Evolutionary conservation across 2,329 filamentous ascomycete genomes (phyloP).

Genomic region (Colletotrichum simmondsii): DNA sequence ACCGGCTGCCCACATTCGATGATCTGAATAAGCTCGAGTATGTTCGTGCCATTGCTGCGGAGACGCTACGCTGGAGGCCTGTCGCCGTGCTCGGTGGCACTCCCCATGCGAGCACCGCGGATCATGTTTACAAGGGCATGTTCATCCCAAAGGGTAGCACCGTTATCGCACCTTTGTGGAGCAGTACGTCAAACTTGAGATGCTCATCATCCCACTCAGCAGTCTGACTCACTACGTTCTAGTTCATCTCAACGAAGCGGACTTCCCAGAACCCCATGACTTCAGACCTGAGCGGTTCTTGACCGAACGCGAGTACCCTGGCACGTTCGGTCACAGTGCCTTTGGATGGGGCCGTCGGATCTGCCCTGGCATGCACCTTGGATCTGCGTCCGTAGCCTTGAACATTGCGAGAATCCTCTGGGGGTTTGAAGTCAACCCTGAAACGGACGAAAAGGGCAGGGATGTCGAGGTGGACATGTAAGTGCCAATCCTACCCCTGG

Average conservation of each 20-base stretch:
- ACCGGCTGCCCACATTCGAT: slow-evolving; percentile 49
- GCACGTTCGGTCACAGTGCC: slow-evolving; percentile 49
- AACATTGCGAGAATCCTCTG: slow-evolving; percentile 62
- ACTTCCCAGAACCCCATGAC: slow-evolving; percentile 52
- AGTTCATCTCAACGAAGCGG: slow-evolving; percentile 54
- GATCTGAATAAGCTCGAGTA: slow-evolving; percentile 48
- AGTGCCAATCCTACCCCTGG: too few species aligned
- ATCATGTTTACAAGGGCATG: slow-evolving; percentile 53
- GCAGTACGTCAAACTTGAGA: slow-evolving; percentile 45
- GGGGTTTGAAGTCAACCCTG: slow-evolving; percentile 56
- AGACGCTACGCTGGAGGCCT: slow-evolving; percentile 54
- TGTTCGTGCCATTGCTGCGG: slow-evolving; percentile 48
- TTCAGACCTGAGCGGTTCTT: slow-evolving; percentile 51
- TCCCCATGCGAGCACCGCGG: slow-evolving; percentile 57
- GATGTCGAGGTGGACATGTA: slow-evolving; percentile 49
- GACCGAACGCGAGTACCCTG: slow-evolving; percentile 47
- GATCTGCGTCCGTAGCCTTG: slow-evolving; percentile 58
- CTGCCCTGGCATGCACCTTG: slow-evolving; percentile 61
- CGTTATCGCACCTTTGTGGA: slow-evolving; percentile 54
- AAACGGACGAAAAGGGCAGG: background rate
- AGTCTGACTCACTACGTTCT: background rate
- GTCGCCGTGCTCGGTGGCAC: slow-evolving; percentile 53
- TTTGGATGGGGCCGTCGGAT: slow-evolving; percentile 55
- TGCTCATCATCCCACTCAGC: too few species aligned
- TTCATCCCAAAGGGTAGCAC: slow-evolving; percentile 47